Conservation (phyloP, 148 eudicot species). For the Chenopodium album region DNA sequence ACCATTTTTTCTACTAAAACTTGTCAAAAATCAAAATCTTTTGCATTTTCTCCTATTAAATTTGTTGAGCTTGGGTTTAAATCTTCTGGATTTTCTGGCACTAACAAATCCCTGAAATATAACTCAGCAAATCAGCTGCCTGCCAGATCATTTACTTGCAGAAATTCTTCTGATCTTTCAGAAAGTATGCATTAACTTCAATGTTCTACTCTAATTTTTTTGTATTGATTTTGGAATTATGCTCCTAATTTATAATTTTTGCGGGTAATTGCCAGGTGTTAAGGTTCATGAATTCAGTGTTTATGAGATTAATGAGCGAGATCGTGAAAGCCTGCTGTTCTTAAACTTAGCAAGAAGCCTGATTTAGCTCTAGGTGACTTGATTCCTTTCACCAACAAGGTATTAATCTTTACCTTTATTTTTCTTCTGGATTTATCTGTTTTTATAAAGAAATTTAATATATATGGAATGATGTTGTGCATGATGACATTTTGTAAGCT, state of each 20-base stretch:
- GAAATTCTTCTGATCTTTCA: slow-evolving; percentile 13
- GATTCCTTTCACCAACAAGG: slow-evolving; percentile 43
- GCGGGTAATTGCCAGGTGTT: slow-evolving; percentile 19
- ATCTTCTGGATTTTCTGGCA: neutral
- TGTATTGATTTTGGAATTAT: neutral
- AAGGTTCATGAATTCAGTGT: slow-evolving; percentile 29
- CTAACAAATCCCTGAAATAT: slow-evolving; percentile 4
- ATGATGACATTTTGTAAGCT: too few species aligned
- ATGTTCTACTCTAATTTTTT: neutral
- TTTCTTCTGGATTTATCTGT: neutral
- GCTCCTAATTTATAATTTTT: neutral
- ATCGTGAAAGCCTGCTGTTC: slow-evolving; percentile 34
- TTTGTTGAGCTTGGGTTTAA: slow-evolving; percentile 12
- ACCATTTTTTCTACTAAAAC: slow-evolving; percentile 7
- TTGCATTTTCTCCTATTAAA: slow-evolving; percentile 16
- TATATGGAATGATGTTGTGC: too few species aligned
- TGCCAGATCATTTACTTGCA: slow-evolving; percentile 23
- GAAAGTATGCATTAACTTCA: neutral
- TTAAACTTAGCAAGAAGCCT: slow-evolving; percentile 33
- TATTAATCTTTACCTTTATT: neutral
- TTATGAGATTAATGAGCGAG: slow-evolving; percentile 41
- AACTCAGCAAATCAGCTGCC: neutral
- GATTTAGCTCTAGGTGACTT: slow-evolving; percentile 32
- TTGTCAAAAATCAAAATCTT: slow-evolving; percentile 4
- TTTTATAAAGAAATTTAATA: neutral